phyloP scores from a whole-genome alignment of 768 basidiomycete genomes.

The Hypholoma sublateritium region DNA sequence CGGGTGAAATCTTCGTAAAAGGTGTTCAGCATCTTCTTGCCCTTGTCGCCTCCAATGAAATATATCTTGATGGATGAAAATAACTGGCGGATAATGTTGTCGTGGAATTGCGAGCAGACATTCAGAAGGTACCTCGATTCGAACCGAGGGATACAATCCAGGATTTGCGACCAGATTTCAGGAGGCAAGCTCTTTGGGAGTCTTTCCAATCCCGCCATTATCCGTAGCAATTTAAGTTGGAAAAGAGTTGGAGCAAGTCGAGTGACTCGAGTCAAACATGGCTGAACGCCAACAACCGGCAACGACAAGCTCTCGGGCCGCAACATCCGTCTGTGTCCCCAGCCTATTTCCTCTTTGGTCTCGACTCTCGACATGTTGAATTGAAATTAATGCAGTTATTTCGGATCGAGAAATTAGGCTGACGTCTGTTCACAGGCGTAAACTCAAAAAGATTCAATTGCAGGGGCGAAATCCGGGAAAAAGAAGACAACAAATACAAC shows the following conservation, averaged over 20 bases:
- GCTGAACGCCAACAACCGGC: too few species aligned
- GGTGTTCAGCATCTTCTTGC: constrained; percentile 30
- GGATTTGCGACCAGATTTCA: constrained; percentile 37
- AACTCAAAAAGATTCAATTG: too few species aligned
- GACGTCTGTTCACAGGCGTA: too few species aligned
- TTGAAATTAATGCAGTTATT: too few species aligned
- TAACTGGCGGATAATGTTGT: constrained; percentile 27
- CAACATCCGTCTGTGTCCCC: too few species aligned
- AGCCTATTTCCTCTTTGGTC: too few species aligned
- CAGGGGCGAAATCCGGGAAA: too few species aligned
- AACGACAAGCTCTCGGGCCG: too few species aligned
- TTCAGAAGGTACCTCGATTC: constrained; percentile 26
- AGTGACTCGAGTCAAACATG: not conserved
- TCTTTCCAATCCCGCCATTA: not conserved
- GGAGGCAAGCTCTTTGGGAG: constrained; percentile 24
- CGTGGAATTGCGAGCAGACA: constrained; percentile 38
- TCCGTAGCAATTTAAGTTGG: not conserved
- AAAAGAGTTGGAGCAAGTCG: not conserved
- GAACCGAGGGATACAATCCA: constrained; percentile 26
- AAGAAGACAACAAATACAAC: too few species aligned
- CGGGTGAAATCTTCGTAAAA: constrained; percentile 24
- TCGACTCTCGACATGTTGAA: too few species aligned
- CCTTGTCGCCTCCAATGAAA: constrained; percentile 29
- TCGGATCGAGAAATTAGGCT: too few species aligned
- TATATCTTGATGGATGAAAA: constrained; percentile 40